A percentile compares a stretch with the other conserved stretches of the same genome.
Conservation (phyloP, 2,329 filamentous ascomycete species). For the Pseudogymnoascus sp. region DNA sequence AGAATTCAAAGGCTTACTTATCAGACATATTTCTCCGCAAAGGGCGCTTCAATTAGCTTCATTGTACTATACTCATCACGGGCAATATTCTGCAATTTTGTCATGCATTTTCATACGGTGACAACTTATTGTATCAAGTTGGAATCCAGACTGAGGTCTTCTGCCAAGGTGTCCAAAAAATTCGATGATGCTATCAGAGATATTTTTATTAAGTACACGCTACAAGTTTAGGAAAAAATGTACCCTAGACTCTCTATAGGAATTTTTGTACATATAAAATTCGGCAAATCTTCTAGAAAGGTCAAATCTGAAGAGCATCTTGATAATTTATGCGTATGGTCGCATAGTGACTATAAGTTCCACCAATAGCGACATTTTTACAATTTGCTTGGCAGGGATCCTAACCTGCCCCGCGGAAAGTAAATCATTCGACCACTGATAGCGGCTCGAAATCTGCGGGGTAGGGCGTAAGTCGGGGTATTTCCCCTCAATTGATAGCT, state of each 20-base stretch:
- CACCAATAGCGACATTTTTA: background rate
- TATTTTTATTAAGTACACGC: no score
- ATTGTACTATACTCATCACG: background rate
- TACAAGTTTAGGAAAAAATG: background rate
- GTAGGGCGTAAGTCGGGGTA: background rate
- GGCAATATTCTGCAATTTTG: background rate
- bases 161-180: no score
- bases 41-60: background rate
- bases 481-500: background rate
- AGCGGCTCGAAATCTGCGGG: background rate
- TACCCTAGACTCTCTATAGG: background rate
- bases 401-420: background rate
- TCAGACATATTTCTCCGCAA: background rate
- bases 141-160: no score
- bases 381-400: background rate
- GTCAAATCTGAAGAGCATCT: conserved; percentile 19
- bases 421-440: background rate
- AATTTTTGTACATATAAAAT: background rate
- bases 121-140: no score
- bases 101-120: no score
- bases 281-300: background rate
- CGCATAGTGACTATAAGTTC: background rate
- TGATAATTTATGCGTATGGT: conserved; percentile 15
- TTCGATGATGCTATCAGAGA: no score
- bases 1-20: background rate